Base-by-base conservation (phyloP, 192 early-diverging fungal genomes). In the Oehlia diaphana region DNA sequence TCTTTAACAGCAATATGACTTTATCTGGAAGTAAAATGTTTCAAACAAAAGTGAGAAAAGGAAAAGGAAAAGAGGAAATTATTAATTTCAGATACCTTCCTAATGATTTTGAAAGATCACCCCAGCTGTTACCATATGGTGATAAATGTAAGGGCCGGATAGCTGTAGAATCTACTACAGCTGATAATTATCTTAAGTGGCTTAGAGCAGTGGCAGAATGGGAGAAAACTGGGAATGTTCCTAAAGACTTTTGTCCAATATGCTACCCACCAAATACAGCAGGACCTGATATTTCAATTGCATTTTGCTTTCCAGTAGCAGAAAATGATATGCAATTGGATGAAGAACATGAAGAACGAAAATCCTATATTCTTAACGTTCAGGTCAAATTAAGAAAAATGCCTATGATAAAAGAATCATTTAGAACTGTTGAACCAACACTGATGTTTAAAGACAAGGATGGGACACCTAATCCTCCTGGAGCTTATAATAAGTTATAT, bases 261-360 rank as follows among this genome's bases (percentile, higher is more conserved):
- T 66, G 64, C 23, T 66, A 12, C n/a, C 64, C 64, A 26, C 26
- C 64, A 9, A 66, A 66, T 33, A 3, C 3, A 26, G 23, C 64
- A 53, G 64, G 23, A 33, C 64, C 64, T 66, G 26, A 66, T 66
- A 66, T 66, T 33, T 66, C 64, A 66, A 66, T 66, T 66, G 64
- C 26, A 23, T 66, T 66, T 66, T 2, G 3, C 64, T 66, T 31
- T 66, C 26, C 23, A 66, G 7, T 7, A 28, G 65, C 4, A 66
- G 50, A 16, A 58, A 4, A 58, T 16, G 50, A 58, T 58, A 58
- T n/a, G n/a, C n/a, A 12, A 1, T 53, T 53, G 50, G 2, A 53
- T 53, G 31, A 31, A 33, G 26, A 66, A 44, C 42, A n/a, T n/a
- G n/a, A 44, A 44, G 8, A 44, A 44, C 26, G 31, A 66, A 66